These are phyloP conservation scores for Piloderma croceum DNA, from an alignment of 768 basidiomycete genomes.

Conservation along the genomic window DNA sequence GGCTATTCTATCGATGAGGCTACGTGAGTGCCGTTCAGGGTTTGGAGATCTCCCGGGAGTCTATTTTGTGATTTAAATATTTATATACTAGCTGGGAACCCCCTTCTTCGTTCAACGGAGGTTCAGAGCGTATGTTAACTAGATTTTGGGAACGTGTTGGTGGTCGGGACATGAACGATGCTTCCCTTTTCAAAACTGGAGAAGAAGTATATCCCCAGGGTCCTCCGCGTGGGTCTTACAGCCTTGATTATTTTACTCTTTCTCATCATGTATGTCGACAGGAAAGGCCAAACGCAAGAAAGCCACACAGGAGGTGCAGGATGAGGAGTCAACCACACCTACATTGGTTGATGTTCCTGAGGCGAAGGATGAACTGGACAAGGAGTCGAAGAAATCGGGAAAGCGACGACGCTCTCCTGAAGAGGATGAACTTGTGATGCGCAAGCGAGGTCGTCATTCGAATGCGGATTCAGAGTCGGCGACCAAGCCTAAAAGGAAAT, in stretches of 20 bases:
- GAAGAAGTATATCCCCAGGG: conserved; percentile 53
- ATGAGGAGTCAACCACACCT: too few relatives aligned
- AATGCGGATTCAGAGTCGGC: too few relatives aligned
- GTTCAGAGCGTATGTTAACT: conserved; percentile 47
- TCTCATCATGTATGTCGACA: conserved; percentile 2
- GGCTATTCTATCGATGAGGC: conserved; percentile 46
- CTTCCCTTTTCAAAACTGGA: conserved; percentile 45
- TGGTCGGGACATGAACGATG: conserved; percentile 43
- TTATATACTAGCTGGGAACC: conserved; percentile 58
- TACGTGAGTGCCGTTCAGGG: conserved; percentile 41
- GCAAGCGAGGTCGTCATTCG: too few relatives aligned
- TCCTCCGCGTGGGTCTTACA: conserved; percentile 47
- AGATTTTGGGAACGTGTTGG: conserved; percentile 31
- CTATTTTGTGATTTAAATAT: conserved; percentile 1
- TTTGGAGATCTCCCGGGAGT: background rate
- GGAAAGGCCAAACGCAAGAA: background rate
- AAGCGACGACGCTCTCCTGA: too few relatives aligned
- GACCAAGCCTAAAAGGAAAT: too few relatives aligned
- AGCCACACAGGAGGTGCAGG: background rate
- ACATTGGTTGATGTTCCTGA: too few relatives aligned
- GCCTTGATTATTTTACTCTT: background rate
- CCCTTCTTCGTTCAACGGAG: conserved; percentile 46
- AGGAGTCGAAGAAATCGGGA: too few relatives aligned
- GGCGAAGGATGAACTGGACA: too few relatives aligned
- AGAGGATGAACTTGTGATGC: too few relatives aligned